Percentiles rank a stretch among this genome's conserved stretches.
These are phyloP conservation scores for Colletotrichum incanum DNA, from an alignment of 2,329 filamentous ascomycete genomes.

Conservation along the genomic window DNA sequence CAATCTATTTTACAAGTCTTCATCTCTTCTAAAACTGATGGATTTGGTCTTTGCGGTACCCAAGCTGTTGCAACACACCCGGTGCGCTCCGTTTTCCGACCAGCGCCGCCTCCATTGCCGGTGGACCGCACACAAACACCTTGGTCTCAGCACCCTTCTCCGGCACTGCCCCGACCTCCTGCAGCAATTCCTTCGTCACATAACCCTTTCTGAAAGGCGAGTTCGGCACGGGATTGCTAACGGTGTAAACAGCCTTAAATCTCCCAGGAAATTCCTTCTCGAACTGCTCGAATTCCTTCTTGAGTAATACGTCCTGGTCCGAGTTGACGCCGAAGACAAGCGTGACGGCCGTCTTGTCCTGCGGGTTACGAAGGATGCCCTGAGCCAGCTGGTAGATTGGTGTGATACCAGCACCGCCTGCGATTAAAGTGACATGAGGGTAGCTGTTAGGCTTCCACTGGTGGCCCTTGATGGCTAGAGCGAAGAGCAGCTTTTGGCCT, in stretches of 20 bases:
- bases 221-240: constrained; percentile 63
- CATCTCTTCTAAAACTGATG: constrained; percentile 65
- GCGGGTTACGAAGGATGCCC: constrained; percentile 73
- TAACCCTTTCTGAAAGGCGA: constrained; percentile 67
- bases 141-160: constrained; percentile 60
- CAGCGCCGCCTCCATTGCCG: constrained; percentile 74
- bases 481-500: constrained; percentile 73
- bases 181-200: constrained; percentile 70
- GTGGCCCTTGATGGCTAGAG: constrained; percentile 68
- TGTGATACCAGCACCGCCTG: constrained; percentile 81
- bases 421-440: constrained; percentile 73
- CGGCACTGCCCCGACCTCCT: constrained; percentile 60
- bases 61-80: constrained; percentile 71
- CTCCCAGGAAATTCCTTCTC: constrained; percentile 67
- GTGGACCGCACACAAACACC: constrained; percentile 80
- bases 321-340: constrained; percentile 78
- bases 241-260: constrained; percentile 71
- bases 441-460: constrained; percentile 67
- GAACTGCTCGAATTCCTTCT: constrained; percentile 69
- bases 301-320: constrained; percentile 72
- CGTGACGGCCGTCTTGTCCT: constrained; percentile 74
- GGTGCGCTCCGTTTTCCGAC: constrained; percentile 60
- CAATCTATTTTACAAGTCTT: not conserved
- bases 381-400: constrained; percentile 77
- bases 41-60: constrained; percentile 71